phyloP scores from a whole-genome alignment of 176 grass and related monocot genomes.

The Cymbopogon citratus region DNA sequence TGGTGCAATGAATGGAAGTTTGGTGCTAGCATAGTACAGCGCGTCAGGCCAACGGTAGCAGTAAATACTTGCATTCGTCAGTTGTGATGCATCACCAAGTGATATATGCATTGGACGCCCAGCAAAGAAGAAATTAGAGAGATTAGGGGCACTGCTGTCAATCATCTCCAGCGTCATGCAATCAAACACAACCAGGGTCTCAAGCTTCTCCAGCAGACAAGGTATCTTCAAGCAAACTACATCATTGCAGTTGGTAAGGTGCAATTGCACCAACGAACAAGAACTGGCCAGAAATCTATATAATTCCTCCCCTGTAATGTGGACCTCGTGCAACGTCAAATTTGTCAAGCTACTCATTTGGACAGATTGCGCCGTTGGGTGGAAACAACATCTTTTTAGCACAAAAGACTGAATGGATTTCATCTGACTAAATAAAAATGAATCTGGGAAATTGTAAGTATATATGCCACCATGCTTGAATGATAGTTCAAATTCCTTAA shows the following conservation, averaged over 20 bases:
- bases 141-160: background rate
- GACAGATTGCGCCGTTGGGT: background rate
- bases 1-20: background rate
- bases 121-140: background rate
- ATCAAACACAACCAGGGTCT: background rate
- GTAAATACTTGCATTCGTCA: background rate
- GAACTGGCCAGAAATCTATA: background rate
- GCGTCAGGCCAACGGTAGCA: background rate
- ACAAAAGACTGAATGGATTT: background rate
- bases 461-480: background rate
- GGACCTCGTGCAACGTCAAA: background rate
- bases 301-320: background rate
- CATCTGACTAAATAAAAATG: background rate
- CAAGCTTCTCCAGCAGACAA: background rate
- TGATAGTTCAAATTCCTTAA: background rate
- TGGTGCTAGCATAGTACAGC: background rate
- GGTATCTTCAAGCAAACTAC: background rate
- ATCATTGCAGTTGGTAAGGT: background rate
- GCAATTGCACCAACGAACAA: background rate
- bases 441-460: background rate
- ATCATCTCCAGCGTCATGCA: background rate
- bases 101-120: background rate
- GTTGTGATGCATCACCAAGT: background rate
- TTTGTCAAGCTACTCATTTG: background rate
- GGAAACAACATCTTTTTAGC: background rate